These are phyloP conservation scores for Dimocarpus longan DNA, from an alignment of 345 rosid species.

Conservation along the genomic window DNA sequence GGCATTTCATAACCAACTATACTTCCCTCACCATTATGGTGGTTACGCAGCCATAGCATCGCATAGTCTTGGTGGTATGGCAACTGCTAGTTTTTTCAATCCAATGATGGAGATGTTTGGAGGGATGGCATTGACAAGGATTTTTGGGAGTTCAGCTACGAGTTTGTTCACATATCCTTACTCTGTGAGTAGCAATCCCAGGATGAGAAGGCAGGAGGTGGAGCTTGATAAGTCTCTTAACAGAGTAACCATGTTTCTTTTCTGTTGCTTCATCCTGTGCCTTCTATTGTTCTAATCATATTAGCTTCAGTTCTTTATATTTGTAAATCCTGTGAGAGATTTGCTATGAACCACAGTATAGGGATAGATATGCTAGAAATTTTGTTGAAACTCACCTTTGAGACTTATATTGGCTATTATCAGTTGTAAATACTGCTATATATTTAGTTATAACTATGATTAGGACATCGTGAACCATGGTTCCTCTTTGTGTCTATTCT, in stretches of 20 bases:
- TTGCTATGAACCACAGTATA: neutral
- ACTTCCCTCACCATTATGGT: conserved; percentile 34
- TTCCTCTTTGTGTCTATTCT: neutral
- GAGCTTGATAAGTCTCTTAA: conserved; percentile 67
- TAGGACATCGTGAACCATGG: neutral
- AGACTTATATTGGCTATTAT: neutral
- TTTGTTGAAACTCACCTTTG: conserved; percentile 1
- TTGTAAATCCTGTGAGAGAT: conserved; percentile 4
- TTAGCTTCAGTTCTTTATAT: conserved; percentile 2
- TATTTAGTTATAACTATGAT: neutral
- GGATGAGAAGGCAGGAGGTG: conserved; percentile 78
- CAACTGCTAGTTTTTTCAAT: conserved; percentile 42
- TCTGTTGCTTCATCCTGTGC: conserved; percentile 74
- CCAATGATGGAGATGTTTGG: conserved; percentile 66
- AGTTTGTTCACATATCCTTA: conserved; percentile 51
- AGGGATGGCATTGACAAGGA: conserved; percentile 53
- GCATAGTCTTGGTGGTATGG: conserved; percentile 46
- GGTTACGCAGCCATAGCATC: conserved; percentile 40
- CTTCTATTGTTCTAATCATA: conserved; percentile 64
- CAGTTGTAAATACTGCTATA: conserved; percentile 3
- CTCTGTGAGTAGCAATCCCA: conserved; percentile 45
- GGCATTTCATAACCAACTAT: conserved; percentile 31
- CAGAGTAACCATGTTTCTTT: conserved; percentile 73
- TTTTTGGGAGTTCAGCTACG: conserved; percentile 50
- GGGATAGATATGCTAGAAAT: neutral